Evolutionary conservation across 805 yeast genomes (phyloP).

Genomic region (Candida manassasensis): DNA sequence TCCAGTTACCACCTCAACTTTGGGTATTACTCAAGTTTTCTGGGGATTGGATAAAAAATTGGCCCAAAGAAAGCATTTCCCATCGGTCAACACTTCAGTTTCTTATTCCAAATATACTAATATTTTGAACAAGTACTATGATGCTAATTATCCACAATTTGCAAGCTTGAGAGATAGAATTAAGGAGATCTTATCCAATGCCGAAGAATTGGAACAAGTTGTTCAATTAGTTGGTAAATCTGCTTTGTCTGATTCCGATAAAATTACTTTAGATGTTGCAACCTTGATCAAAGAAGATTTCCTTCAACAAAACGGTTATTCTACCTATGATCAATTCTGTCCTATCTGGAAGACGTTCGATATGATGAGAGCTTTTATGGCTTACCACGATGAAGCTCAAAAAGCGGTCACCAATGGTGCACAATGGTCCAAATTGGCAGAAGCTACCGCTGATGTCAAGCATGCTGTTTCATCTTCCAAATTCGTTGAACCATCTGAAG

Average conservation of each 20-base stretch:
- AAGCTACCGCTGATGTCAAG: slow-evolving; percentile 84
- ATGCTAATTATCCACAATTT: slow-evolving; percentile 82
- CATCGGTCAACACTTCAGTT: slow-evolving; percentile 92
- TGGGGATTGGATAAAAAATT: slow-evolving; percentile 99
- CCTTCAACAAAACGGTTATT: slow-evolving; percentile 98
- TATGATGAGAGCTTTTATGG: slow-evolving; percentile 93
- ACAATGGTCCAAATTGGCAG: slow-evolving; percentile 87
- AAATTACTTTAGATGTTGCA: slow-evolving; percentile 92
- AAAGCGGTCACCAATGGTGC: slow-evolving; percentile 93
- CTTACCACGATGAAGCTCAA: slow-evolving; percentile 96
- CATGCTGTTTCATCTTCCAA: slow-evolving; percentile 92
- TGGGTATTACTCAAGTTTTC: slow-evolving; percentile 99
- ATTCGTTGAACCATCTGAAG: slow-evolving; percentile 92
- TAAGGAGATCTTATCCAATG: slow-evolving; percentile 90
- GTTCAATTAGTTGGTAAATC: slow-evolving; percentile 99
- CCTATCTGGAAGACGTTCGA: slow-evolving; percentile 98
- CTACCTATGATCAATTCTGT: slow-evolving; percentile 97
- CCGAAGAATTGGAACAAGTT: slow-evolving; percentile 98
- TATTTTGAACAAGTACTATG: slow-evolving; percentile 82
- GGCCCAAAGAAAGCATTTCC: slow-evolving; percentile 99
- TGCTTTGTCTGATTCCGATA: slow-evolving; percentile 93
- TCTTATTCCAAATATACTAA: slow-evolving; percentile 96
- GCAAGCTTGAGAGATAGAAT: slow-evolving; percentile 86
- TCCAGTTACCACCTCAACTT: slow-evolving; percentile 97
- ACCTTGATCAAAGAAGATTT: slow-evolving; percentile 92